A percentile compares a stretch with the other conserved stretches of the same genome.
phyloP scores from a whole-genome alignment of 805 yeast genomes.

The Zygosaccharomyces pseudorouxii region DNA sequence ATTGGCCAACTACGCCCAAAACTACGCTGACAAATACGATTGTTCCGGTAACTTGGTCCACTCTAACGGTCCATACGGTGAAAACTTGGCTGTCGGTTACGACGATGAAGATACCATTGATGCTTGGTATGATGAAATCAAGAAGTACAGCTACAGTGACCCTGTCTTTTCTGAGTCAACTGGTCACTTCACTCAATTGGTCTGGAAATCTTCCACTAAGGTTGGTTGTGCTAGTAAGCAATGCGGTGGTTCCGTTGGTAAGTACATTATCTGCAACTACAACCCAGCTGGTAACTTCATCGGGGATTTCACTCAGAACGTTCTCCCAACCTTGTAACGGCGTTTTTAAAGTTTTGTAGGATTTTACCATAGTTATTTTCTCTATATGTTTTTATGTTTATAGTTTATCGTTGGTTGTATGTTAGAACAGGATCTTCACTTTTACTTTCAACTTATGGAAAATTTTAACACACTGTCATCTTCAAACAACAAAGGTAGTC shows the following conservation, averaged over 20 bases:
- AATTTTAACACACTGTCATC: background rate
- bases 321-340: slow-evolving; percentile 10
- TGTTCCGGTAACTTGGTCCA: slow-evolving; percentile 57
- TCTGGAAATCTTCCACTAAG: slow-evolving; percentile 65
- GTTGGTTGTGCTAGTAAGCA: slow-evolving; percentile 72
- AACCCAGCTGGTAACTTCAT: slow-evolving; percentile 67
- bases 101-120: slow-evolving; percentile 49
- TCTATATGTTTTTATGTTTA: background rate
- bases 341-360: background rate
- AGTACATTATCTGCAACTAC: slow-evolving; percentile 71
- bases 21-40: slow-evolving; percentile 50
- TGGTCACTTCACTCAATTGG: slow-evolving; percentile 82
- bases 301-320: slow-evolving; percentile 44
- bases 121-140: slow-evolving; percentile 75
- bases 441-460: background rate
- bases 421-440: background rate
- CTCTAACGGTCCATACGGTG: slow-evolving; percentile 73
- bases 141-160: slow-evolving; percentile 46
- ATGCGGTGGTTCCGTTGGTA: slow-evolving; percentile 52
- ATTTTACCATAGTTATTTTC: background rate
- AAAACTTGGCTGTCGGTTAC: slow-evolving; percentile 75
- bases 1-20: slow-evolving; percentile 51
- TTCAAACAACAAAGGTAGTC: background rate
- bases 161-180: slow-evolving; percentile 47
- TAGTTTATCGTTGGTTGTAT: background rate